Conservation (phyloP, 1,139 yeast species). For the Candida sp. region DNA sequence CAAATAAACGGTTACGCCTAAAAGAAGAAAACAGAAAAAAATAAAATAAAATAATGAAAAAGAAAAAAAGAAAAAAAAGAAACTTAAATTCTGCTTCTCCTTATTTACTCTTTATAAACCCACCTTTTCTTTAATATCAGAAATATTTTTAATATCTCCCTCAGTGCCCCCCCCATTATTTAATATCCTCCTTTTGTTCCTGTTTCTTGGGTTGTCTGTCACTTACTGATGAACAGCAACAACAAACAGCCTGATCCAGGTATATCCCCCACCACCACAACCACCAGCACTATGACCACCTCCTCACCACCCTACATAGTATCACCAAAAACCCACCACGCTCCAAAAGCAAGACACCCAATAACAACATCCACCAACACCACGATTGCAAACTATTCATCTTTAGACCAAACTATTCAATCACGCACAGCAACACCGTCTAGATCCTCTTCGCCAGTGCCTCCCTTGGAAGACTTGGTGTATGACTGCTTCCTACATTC, state of each 20-base stretch:
- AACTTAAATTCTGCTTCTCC: not conserved
- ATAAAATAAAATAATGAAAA: too few species aligned
- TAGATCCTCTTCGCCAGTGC: constrained; percentile 9
- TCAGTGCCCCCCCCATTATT: too few species aligned
- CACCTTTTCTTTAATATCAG: not conserved
- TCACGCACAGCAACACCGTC: not conserved
- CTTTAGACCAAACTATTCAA: constrained; percentile 2
- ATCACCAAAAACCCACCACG: constrained; percentile 1
- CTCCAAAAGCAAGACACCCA: not conserved
- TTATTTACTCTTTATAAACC: not conserved
- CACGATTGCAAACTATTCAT: not conserved
- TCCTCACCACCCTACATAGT: not conserved
- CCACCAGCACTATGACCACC: not conserved
- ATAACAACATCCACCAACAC: too few species aligned
- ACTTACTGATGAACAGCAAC: not conserved
- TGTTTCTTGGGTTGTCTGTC: not conserved
- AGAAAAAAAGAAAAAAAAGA: not conserved
- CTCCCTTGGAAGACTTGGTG: constrained; percentile 28
- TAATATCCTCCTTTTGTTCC: not conserved
- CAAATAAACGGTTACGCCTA: not conserved
- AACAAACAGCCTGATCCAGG: not conserved
- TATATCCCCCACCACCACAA: too few species aligned
- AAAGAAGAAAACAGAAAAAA: not conserved
- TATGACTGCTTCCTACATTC: constrained; percentile 29
- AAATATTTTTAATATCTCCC: too few species aligned